Percentiles rank a stretch among this genome's conserved stretches.
Conservation (phyloP, 345 rosid genomes). For the Laguncularia racemosa region DNA sequence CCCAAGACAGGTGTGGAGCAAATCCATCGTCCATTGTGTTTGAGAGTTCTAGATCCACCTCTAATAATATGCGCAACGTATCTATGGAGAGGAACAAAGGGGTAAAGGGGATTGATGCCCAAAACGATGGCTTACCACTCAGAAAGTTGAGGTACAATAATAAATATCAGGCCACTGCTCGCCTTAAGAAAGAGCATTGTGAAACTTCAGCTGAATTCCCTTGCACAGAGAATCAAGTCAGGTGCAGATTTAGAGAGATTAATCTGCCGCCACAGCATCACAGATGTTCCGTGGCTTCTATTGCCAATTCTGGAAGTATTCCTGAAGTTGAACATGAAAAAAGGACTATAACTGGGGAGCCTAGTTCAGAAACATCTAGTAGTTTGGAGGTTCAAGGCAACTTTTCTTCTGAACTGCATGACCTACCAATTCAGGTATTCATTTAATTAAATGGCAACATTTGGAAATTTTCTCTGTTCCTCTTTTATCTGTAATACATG, state of each 20-base stretch:
- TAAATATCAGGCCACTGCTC: constrained; percentile 27
- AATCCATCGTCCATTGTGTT: constrained; percentile 37
- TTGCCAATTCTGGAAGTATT: constrained; percentile 15
- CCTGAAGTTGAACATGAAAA: too few species aligned
- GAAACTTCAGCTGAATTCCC: constrained; percentile 37
- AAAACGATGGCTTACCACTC: constrained; percentile 29
- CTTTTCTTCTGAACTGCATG: too few species aligned
- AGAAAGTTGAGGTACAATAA: constrained; percentile 31
- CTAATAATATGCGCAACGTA: constrained; percentile 31
- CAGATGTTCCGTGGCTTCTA: too few species aligned
- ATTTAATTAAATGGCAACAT: too few species aligned
- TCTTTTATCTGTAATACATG: too few species aligned
- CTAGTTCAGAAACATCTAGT: not conserved
- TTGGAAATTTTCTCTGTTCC: too few species aligned
- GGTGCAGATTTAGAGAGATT: constrained; percentile 19
- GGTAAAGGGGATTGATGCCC: constrained; percentile 29
- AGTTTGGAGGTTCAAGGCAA: too few species aligned
- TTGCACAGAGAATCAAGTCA: constrained; percentile 21
- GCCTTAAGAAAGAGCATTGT: constrained; percentile 15
- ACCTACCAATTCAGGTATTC: too few species aligned
- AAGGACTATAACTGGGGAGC: too few species aligned
- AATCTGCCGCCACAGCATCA: constrained; percentile 8
- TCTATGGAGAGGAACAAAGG: constrained; percentile 41
- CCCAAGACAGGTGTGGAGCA: constrained; percentile 52
- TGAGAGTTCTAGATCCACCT: constrained; percentile 35